These are phyloP conservation scores for Scleroderma bovista DNA, from an alignment of 768 basidiomycete genomes.

Conservation along the genomic window DNA sequence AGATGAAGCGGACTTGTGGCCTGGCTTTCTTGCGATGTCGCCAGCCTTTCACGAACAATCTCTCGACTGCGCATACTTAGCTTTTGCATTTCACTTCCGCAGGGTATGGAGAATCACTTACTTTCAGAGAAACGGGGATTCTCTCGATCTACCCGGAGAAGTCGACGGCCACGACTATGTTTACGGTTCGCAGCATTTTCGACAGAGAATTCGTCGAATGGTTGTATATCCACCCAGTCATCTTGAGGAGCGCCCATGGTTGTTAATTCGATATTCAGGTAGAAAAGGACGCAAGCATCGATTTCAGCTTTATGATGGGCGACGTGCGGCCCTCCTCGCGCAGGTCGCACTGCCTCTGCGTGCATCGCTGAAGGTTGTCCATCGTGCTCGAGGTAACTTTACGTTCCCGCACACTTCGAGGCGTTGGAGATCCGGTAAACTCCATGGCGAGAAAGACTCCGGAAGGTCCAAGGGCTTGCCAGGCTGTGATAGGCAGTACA, in stretches of 20 bases:
- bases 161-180: conserved; percentile 36
- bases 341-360: conserved; percentile 16
- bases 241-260: conserved; percentile 18
- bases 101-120: conserved; percentile 20
- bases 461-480: neutral
- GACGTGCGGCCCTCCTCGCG: conserved; percentile 14
- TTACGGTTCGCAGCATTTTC: conserved; percentile 37
- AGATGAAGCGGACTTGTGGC: conserved; percentile 45
- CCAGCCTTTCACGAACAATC: conserved; percentile 50
- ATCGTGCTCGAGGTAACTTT: neutral
- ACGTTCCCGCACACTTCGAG: neutral
- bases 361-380: neutral
- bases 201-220: conserved; percentile 31
- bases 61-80: conserved; percentile 36
- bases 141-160: conserved; percentile 35
- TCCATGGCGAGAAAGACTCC: too few species aligned
- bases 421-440: neutral
- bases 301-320: conserved; percentile 14
- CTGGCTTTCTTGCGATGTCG: conserved; percentile 47
- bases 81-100: neutral
- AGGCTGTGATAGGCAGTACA: too few species aligned
- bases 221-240: conserved; percentile 23
- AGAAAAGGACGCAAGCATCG: neutral
- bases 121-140: conserved; percentile 36
- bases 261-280: conserved; percentile 3